Evolutionary conservation across 2,329 filamentous ascomycete genomes (phyloP).

Genomic region (Stagonosporopsis vannaccii): DNA sequence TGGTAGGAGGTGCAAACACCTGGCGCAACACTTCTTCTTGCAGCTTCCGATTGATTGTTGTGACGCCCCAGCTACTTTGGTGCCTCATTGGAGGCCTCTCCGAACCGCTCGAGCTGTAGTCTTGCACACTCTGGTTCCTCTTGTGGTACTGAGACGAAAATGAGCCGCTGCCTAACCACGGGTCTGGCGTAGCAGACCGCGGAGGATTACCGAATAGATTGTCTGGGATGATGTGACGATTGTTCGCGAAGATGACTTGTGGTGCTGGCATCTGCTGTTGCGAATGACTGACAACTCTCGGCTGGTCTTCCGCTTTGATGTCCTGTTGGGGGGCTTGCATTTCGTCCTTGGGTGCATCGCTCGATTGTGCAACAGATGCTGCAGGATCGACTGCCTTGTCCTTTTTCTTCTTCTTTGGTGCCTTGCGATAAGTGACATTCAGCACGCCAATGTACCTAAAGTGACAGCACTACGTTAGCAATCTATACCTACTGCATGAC

Average conservation of each 20-base stretch:
- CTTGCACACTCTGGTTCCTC: slow-evolving; percentile 46
- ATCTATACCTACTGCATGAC: slow-evolving; percentile 10
- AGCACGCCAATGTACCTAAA: slow-evolving; percentile 92
- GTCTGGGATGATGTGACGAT: slow-evolving; percentile 88
- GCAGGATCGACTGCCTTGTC: slow-evolving; percentile 30
- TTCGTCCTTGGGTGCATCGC: slow-evolving; percentile 25
- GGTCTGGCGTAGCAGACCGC: slow-evolving; percentile 49
- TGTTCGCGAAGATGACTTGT: slow-evolving; percentile 92
- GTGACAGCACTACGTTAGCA: slow-evolving; percentile 44
- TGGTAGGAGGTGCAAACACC: slow-evolving; percentile 84
- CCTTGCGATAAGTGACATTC: slow-evolving; percentile 93
- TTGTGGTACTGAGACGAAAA: slow-evolving; percentile 44
- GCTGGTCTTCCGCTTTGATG: slow-evolving; percentile 27
- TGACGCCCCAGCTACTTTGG: slow-evolving; percentile 80
- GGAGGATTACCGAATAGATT: slow-evolving; percentile 75
- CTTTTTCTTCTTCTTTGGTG: slow-evolving; percentile 66
- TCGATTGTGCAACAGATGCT: slow-evolving; percentile 27
- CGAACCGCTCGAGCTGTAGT: slow-evolving; percentile 30
- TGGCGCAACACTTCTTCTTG: slow-evolving; percentile 93
- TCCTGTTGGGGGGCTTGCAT: slow-evolving; percentile 19
- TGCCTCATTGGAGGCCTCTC: slow-evolving; percentile 56
- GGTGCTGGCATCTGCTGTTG: slow-evolving; percentile 77
- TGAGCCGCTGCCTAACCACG: slow-evolving; percentile 40
- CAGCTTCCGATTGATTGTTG: slow-evolving; percentile 85
- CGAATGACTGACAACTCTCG: slow-evolving; percentile 73